Conservation (phyloP, 2,329 filamentous ascomycete genomes). For the Penicillium verrucosum region DNA sequence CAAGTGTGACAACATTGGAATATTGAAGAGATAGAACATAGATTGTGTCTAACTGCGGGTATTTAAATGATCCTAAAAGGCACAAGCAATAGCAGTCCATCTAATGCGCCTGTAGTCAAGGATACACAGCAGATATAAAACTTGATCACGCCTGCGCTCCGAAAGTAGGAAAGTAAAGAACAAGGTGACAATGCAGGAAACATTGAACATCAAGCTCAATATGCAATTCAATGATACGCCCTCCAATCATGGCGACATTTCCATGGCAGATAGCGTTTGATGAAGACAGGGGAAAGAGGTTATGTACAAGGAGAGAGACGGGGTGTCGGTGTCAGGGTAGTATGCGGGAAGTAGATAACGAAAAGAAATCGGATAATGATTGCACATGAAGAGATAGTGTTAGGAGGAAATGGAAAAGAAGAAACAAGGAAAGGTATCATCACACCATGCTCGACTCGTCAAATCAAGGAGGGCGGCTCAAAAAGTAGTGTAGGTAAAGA, state of each 20-base stretch:
- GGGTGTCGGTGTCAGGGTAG: conserved; percentile 9
- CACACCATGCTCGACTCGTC: conserved; percentile 25
- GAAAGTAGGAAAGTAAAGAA: neutral
- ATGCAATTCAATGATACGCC: conserved; percentile 22
- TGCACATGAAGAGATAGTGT: conserved; percentile 11
- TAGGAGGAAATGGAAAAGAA: neutral
- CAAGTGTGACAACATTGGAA: neutral
- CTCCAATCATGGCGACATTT: conserved; percentile 18
- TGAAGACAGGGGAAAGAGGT: conserved; percentile 12
- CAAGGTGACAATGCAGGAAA: neutral
- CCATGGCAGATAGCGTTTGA: conserved; percentile 13
- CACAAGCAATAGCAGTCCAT: neutral
- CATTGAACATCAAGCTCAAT: conserved; percentile 2
- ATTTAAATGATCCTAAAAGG: neutral
- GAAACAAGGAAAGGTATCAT: conserved; percentile 21
- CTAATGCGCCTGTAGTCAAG: neutral
- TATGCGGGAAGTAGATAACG: conserved; percentile 11
- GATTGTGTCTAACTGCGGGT: neutral
- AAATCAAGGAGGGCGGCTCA: conserved; percentile 13
- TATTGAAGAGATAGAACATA: neutral
- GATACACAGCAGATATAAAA: neutral
- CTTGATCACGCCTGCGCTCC: neutral
- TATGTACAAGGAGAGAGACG: conserved; percentile 30
- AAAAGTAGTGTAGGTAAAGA: conserved; percentile 5
- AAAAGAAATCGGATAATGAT: conserved; percentile 10